Evolutionary conservation across 331 rosid genomes (phyloP), one percentile per base, ranked within the genome.

Genomic region (Dryas integrifolia): DNA sequence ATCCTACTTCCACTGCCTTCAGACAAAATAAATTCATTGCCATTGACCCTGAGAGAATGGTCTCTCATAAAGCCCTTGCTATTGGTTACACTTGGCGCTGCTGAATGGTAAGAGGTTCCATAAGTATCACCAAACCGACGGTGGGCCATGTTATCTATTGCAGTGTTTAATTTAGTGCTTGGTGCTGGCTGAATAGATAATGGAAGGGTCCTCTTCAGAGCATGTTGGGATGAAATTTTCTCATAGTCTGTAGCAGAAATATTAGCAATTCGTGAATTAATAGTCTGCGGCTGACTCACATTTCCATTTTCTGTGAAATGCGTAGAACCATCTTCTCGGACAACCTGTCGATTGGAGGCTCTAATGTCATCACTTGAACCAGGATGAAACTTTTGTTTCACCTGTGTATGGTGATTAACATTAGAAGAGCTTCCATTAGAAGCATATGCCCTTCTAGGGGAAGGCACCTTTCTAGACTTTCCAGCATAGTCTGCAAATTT

Each of bases 121-220:
- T 70, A 72, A 73, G 82, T 58, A 77, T 85, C 91, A 52, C 70
- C 77, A 77, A 73, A 65, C 53, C 72, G 88, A 76, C 78, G 86
- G 79, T 74, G 83, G 76, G 75, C 68, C 70, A 60, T 30, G 48
- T 77, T 79, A 76, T 86, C 92, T 58, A 56, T 80, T 14, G 75
- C 21, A 72, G 63, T 78, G 73, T 69, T 87, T 67, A 38, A 52
- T 75, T 84, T 77, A 61, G 71, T 40, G 40, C 75, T 80, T 35
- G 84, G 72, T 52, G 79, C 74, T 68, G 85, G 73, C 76, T 73
- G 89, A 64, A 87, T 60, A 70, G 91, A 74, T 18, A 72, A 39
- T 1, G 96, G 96, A 80, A 88, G 91, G 69, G 86, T 86, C 82
- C 96, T 82, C 78, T 73, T 88, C 38, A 84, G 62, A 77, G 93